Evolutionary conservation across 2,329 filamentous ascomycete species (phyloP).

Genomic region (Furcasterigmium furcatum): DNA sequence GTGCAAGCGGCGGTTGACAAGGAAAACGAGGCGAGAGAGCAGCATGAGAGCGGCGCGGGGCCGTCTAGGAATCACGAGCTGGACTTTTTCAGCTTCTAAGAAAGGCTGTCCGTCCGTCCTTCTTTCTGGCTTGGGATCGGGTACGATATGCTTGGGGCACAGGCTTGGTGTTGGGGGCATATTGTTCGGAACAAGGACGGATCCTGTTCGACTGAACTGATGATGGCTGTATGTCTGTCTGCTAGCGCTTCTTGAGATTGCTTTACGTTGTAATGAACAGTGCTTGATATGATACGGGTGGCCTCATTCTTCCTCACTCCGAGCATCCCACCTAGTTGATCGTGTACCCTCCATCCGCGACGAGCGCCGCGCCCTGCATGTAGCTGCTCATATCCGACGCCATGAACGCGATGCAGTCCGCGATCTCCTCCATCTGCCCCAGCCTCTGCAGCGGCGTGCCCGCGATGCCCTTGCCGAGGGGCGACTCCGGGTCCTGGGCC

Average conservation of each 20-base stretch:
- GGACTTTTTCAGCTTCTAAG: conserved; percentile 33
- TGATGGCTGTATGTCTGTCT: too few relatives aligned
- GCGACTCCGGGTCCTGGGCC: conserved; percentile 18
- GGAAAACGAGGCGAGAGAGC: conserved; percentile 16
- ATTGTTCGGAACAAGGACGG: too few relatives aligned
- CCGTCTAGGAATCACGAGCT: conserved; percentile 29
- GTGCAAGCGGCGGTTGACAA: conserved; percentile 18
- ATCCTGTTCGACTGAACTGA: too few relatives aligned
- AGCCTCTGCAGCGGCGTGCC: conserved; percentile 45
- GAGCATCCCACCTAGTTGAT: conserved; percentile 16
- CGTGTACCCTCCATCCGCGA: conserved; percentile 43
- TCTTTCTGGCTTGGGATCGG: too few relatives aligned
- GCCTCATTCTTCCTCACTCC: too few relatives aligned
- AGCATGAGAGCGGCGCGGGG: conserved; percentile 2
- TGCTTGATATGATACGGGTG: too few relatives aligned
- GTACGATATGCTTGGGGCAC: too few relatives aligned
- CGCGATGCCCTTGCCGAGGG: conserved; percentile 33
- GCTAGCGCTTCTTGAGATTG: too few relatives aligned
- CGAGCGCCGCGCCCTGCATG: conserved; percentile 43
- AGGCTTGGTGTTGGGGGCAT: too few relatives aligned
- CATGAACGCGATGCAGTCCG: conserved; percentile 48
- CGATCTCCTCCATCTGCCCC: conserved; percentile 47
- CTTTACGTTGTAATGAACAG: background rate
- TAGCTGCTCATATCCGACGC: conserved; percentile 50
- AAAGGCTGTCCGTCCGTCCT: too few relatives aligned